phyloP scores from a whole-genome alignment of 1,139 yeast species.

The Debaryomycetaceae sp. region DNA sequence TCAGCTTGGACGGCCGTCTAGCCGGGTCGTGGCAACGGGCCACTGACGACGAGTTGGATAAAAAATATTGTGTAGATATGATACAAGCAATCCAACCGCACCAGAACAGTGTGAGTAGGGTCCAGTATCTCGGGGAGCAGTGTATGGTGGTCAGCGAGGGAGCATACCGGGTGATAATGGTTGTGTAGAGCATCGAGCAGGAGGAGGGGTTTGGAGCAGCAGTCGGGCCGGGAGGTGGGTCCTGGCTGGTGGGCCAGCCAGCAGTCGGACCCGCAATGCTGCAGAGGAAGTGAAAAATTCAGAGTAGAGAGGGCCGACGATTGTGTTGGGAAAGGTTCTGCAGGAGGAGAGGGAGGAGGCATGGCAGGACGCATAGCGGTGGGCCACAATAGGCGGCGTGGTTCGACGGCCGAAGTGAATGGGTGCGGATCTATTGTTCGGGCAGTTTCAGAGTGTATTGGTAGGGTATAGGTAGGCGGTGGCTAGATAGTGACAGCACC shows the following conservation, averaged over 20 bases:
- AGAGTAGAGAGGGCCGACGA: too few species aligned
- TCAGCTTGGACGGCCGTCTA: conserved; percentile 1
- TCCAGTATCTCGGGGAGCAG: conserved; percentile 1
- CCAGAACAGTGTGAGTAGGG: background rate
- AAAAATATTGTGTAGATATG: conserved; percentile 1
- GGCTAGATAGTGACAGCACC: too few species aligned
- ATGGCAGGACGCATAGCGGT: background rate
- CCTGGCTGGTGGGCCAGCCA: too few species aligned
- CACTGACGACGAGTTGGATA: background rate
- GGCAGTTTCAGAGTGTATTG: background rate
- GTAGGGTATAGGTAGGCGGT: background rate
- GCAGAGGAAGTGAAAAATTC: too few species aligned
- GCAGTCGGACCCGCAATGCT: too few species aligned
- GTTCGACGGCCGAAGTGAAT: background rate
- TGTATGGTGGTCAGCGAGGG: conserved; percentile 1
- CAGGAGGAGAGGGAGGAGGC: background rate
- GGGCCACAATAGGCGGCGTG: background rate
- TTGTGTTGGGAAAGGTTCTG: background rate
- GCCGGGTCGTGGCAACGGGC: conserved; percentile 3
- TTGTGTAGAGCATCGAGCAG: background rate
- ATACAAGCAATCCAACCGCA: conserved; percentile 1
- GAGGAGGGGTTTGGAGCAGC: too few species aligned
- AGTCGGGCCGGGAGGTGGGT: too few species aligned
- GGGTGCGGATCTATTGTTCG: background rate
- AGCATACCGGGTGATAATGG: background rate